Base-by-base conservation (phyloP, 345 rosid species). In the Eucalyptus coolabah region DNA sequence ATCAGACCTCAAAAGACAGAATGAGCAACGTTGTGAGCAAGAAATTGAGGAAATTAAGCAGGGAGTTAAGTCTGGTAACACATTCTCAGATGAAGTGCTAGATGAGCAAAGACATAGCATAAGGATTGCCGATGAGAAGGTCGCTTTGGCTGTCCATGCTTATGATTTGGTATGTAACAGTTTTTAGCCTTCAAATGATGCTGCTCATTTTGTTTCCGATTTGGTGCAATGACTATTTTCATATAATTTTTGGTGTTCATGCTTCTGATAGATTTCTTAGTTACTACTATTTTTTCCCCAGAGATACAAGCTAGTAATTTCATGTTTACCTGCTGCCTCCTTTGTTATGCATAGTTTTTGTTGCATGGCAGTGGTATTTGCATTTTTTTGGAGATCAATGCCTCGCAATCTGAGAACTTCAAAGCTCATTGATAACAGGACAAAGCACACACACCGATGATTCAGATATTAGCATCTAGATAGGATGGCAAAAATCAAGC, bases 81-180 rank as follows among this genome's bases (percentile, higher is more conserved):
- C 95, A 53, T 98, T 98, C 94, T 97, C 99, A 2, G 98, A 97
- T 47, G 99, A 96, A 50, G 96, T 95, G 81, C 93, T 98, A 86
- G 99, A 98, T 65, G 99, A 98, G 91, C 99, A 98, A 93, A 96
- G 95, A 92, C 99, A 98, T 94, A 93, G 98, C 89, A 90, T 97
- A 90, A 92, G 99, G 88, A 96, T 98, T 91, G 99, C 99, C 8
- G 99, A 98, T 91, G 99, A 98, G 93, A 98, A 98, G 92, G 96
- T 98, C 72, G 94, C 98, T 5, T 92, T 97, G 93, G 98, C 99
- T 93, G 91, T 92, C 89, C 99, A 98, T 88, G 97, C 98, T 13
- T 98, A 98, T 94, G 99, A 97, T 94, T 92, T 98, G 96, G 99
- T 97, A 94, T 56, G 91, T 89, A 23, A 51, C 54, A 72, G 67